Percentiles rank a stretch among this genome's conserved stretches.
Conservation (phyloP, 306 rosid species). For the Begonia fuchsioides region DNA sequence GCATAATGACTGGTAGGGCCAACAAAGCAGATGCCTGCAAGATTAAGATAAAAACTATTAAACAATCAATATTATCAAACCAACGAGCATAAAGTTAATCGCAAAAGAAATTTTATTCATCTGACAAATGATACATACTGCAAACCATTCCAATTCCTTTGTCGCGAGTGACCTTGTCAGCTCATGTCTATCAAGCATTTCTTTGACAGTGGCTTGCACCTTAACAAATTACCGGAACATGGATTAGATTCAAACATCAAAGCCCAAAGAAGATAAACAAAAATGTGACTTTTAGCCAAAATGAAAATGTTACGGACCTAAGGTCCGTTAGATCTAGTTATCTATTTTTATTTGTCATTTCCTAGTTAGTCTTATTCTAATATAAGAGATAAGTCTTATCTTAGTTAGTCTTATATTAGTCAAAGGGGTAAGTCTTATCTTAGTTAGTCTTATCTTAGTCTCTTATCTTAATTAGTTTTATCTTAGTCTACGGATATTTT, state of each 20-base stretch:
- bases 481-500: too few species aligned
- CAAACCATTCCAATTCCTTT: constrained; percentile 93
- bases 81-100: background rate
- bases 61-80: constrained; percentile 2
- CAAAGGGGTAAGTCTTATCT: too few species aligned
- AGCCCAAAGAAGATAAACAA: constrained; percentile 1
- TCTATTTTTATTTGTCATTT: too few species aligned
- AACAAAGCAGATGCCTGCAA: constrained; percentile 90
- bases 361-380: too few species aligned
- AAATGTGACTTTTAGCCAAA: too few species aligned
- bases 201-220: constrained; percentile 68
- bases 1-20: constrained; percentile 65
- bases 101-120: background rate
- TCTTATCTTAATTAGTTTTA: too few species aligned
- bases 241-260: too few species aligned
- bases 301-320: too few species aligned
- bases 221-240: constrained; percentile 10
- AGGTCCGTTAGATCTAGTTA: too few species aligned
- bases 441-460: too few species aligned
- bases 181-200: constrained; percentile 57
- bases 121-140: constrained; percentile 35
- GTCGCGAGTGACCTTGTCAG: constrained; percentile 74
- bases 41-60: constrained; percentile 9
- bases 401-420: too few species aligned
- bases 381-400: too few species aligned